Percentiles rank a stretch among this genome's conserved stretches.
These are phyloP conservation scores for Russula sp. DNA, from an alignment of 768 basidiomycete species.

Conservation along the genomic window DNA sequence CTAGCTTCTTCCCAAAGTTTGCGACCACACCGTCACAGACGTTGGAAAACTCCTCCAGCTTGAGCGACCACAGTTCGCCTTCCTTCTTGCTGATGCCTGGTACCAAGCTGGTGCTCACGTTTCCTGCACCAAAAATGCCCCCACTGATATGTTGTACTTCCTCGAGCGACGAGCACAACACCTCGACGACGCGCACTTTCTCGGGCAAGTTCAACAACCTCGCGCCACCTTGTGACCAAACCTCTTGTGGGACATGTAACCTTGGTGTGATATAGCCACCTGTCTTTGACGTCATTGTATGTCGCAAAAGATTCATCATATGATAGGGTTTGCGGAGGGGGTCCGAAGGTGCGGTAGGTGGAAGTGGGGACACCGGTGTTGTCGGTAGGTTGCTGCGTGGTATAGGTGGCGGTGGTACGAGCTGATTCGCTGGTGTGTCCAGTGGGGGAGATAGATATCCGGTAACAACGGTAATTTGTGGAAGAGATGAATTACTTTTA, in stretches of 20 bases:
- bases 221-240: slow-evolving; percentile 89
- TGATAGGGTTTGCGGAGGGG: slow-evolving; percentile 83
- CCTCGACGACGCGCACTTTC: slow-evolving; percentile 81
- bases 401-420: slow-evolving; percentile 49
- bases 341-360: slow-evolving; percentile 67
- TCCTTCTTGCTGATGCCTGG: slow-evolving; percentile 76
- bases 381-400: slow-evolving; percentile 60
- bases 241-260: slow-evolving; percentile 82
- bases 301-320: slow-evolving; percentile 78
- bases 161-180: slow-evolving; percentile 74
- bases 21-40: slow-evolving; percentile 78
- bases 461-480: slow-evolving; percentile 50
- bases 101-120: slow-evolving; percentile 69
- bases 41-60: slow-evolving; percentile 75
- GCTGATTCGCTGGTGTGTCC: slow-evolving; percentile 33
- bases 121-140: slow-evolving; percentile 75
- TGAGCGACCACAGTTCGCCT: slow-evolving; percentile 72
- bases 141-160: slow-evolving; percentile 70
- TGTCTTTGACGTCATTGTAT: slow-evolving; percentile 72
- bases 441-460: slow-evolving; percentile 47
- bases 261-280: slow-evolving; percentile 89
- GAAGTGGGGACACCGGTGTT: slow-evolving; percentile 76
- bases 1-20: slow-evolving; percentile 83
- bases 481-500: slow-evolving; percentile 51
- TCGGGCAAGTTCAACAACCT: slow-evolving; percentile 79